phyloP scores from a whole-genome alignment of 345 rosid genomes.

The Hibiscus trionum region DNA sequence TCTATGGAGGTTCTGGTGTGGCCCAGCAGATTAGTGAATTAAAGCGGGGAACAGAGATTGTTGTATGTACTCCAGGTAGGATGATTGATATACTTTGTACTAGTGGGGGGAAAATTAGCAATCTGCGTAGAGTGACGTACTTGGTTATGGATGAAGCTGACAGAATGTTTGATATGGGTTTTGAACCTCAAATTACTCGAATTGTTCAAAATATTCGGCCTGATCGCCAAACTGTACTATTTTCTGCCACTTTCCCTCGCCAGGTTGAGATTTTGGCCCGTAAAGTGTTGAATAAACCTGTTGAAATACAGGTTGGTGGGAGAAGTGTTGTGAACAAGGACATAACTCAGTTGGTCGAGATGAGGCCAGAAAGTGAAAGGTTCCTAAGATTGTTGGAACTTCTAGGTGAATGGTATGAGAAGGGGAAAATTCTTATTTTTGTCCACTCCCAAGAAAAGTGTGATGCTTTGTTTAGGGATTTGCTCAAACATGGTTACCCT shows the following conservation, averaged over 20 bases:
- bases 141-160: constrained; percentile 98
- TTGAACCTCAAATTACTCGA: constrained; percentile 90
- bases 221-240: constrained; percentile 88
- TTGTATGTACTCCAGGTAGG: constrained; percentile 95
- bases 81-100: constrained; percentile 98
- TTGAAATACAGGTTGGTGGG: constrained; percentile 92
- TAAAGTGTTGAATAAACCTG: constrained; percentile 71
- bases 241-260: constrained; percentile 95
- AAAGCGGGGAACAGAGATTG: constrained; percentile 91
- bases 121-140: constrained; percentile 77
- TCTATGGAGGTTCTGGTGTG: constrained; percentile 97
- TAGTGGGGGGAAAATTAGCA: constrained; percentile 84
- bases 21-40: constrained; percentile 96
- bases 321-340: constrained; percentile 98
- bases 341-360: constrained; percentile 82
- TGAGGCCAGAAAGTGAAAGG: constrained; percentile 84
- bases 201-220: constrained; percentile 94
- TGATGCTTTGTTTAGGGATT: constrained; percentile 69
- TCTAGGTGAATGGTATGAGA: constrained; percentile 95
- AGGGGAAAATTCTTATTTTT: constrained; percentile 80
- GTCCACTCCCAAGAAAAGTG: constrained; percentile 91
- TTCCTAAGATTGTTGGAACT: constrained; percentile 77
- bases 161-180: constrained; percentile 98
- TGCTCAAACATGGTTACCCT: constrained; percentile 74
- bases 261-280: constrained; percentile 96